A percentile compares a stretch with the other conserved stretches of the same genome.
These are phyloP conservation scores for Carpinus viminea DNA, from an alignment of 306 rosid species.

Conservation along the genomic window DNA sequence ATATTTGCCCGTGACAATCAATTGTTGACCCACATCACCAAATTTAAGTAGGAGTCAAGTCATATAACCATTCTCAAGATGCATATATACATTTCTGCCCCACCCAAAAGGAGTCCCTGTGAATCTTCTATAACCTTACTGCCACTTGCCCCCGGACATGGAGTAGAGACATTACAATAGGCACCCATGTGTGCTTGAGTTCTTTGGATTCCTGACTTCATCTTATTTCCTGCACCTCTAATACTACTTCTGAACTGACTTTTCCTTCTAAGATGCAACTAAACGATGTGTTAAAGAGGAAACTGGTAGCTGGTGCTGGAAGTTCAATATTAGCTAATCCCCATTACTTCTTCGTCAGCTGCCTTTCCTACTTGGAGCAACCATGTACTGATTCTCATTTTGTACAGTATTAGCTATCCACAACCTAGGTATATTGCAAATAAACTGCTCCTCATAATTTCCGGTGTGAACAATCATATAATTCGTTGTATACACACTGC, in stretches of 20 bases:
- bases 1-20: background rate
- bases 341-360: background rate
- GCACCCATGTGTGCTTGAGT: background rate
- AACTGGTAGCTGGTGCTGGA: background rate
- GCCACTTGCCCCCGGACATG: background rate
- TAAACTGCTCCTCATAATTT: background rate
- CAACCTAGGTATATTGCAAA: background rate
- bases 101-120: constrained; percentile 17
- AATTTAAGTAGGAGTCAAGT: background rate
- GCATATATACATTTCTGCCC: constrained; percentile 15
- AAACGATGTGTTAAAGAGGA: background rate
- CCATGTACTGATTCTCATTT: background rate
- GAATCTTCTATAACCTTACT: constrained; percentile 14
- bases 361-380: background rate
- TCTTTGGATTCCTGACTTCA: background rate
- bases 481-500: no score
- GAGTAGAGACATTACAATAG: background rate
- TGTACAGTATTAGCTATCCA: background rate
- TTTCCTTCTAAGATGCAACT: background rate
- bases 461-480: background rate
- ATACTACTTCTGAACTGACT: background rate
- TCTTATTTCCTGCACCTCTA: background rate
- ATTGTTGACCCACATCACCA: background rate
- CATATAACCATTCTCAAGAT: background rate
- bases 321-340: background rate